Percentiles rank a stretch among this genome's conserved stretches.
phyloP scores from a whole-genome alignment of 768 basidiomycete species.

The Collybia sp. region DNA sequence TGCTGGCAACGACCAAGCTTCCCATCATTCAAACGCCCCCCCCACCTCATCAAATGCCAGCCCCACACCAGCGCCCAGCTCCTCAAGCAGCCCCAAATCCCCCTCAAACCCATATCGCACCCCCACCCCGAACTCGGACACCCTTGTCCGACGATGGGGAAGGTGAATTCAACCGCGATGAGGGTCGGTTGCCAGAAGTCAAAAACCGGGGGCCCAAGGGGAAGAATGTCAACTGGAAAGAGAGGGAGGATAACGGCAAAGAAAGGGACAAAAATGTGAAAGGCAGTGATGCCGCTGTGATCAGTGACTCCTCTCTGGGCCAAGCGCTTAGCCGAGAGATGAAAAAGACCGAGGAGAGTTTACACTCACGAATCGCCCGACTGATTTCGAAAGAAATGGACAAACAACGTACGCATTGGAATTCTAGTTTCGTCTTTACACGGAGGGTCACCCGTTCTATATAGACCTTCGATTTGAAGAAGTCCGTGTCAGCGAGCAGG shows the following conservation, averaged over 20 bases:
- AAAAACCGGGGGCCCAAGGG: slow-evolving; percentile 39
- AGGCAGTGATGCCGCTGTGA: slow-evolving; percentile 34
- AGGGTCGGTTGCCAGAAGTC: slow-evolving; percentile 43
- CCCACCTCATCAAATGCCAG: slow-evolving; percentile 16
- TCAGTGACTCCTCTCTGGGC: slow-evolving; percentile 52
- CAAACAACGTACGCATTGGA: slow-evolving; percentile 66
- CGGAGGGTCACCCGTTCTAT: background rate
- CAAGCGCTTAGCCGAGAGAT: slow-evolving; percentile 71
- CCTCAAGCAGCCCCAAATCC: slow-evolving; percentile 14
- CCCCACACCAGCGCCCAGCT: slow-evolving; percentile 18
- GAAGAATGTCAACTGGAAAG: slow-evolving; percentile 62
- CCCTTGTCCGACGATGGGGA: slow-evolving; percentile 77
- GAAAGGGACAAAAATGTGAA: slow-evolving; percentile 35
- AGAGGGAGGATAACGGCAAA: slow-evolving; percentile 54
- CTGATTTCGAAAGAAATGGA: slow-evolving; percentile 85
- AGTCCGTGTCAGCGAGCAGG: slow-evolving; percentile 69
- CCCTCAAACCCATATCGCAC: slow-evolving; percentile 10
- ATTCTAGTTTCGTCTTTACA: slow-evolving; percentile 5
- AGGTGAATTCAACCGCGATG: slow-evolving; percentile 57
- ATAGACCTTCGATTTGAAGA: slow-evolving; percentile 84
- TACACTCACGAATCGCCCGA: slow-evolving; percentile 73
- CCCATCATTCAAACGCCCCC: slow-evolving; percentile 39
- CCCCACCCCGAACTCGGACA: slow-evolving; percentile 48
- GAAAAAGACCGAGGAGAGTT: slow-evolving; percentile 74
- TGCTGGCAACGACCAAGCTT: slow-evolving; percentile 54